Percentiles rank a stretch among this genome's conserved stretches.
phyloP scores from a whole-genome alignment of 2,329 filamentous ascomycete species.

The Didymella pinodella region DNA sequence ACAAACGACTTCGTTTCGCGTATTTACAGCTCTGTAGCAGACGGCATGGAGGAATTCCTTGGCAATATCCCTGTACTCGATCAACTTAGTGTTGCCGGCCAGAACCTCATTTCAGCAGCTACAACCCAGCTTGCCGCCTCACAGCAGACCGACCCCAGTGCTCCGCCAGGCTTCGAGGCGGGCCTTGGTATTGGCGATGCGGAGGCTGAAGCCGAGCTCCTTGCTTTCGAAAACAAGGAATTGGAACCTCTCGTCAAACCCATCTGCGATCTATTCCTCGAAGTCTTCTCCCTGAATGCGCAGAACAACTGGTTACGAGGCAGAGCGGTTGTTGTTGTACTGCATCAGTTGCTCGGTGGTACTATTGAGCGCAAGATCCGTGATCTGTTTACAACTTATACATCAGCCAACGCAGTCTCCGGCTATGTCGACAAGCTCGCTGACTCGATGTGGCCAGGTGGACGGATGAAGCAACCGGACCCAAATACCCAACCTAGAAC shows the following conservation, averaged over 20 bases:
- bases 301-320: slow-evolving; percentile 98
- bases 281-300: slow-evolving; percentile 91
- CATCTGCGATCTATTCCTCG: slow-evolving; percentile 96
- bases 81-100: slow-evolving; percentile 89
- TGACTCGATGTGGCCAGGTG: slow-evolving; percentile 83
- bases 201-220: slow-evolving; percentile 92
- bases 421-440: slow-evolving; percentile 77
- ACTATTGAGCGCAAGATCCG: slow-evolving; percentile 96
- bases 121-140: slow-evolving; percentile 59
- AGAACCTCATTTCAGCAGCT: slow-evolving; percentile 84
- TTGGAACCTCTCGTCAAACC: slow-evolving; percentile 96
- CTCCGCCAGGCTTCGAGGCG: slow-evolving; percentile 40
- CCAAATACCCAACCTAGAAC: slow-evolving; percentile 65
- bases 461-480: slow-evolving; percentile 55
- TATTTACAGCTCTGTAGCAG: slow-evolving; percentile 94
- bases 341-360: slow-evolving; percentile 93
- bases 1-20: slow-evolving; percentile 84
- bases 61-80: slow-evolving; percentile 96
- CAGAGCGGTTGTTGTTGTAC: slow-evolving; percentile 91
- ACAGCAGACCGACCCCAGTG: slow-evolving; percentile 18
- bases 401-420: slow-evolving; percentile 80
- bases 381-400: slow-evolving; percentile 76
- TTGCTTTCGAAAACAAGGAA: slow-evolving; percentile 83
- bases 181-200: slow-evolving; percentile 63
- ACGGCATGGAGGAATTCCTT: slow-evolving; percentile 97